These are phyloP conservation scores for Aspergillus puulaauensis DNA, from an alignment of 2,329 filamentous ascomycete species.

Conservation along the genomic window DNA sequence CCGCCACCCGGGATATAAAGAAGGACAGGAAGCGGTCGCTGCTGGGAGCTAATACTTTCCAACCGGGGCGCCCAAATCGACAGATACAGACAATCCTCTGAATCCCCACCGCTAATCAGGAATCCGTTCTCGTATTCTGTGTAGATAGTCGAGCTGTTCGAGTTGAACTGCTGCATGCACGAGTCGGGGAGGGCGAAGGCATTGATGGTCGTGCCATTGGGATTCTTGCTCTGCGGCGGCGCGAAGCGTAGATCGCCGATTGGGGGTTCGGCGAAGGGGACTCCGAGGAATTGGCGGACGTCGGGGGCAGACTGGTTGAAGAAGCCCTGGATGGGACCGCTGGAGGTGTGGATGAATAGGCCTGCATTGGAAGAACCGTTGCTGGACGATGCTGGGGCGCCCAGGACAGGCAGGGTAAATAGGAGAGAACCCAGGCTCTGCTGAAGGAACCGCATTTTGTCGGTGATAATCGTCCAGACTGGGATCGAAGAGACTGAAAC, in stretches of 20 bases:
- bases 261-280: slow-evolving; percentile 22
- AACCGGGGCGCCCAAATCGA: slow-evolving; percentile 42
- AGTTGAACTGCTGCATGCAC: slow-evolving; percentile 7
- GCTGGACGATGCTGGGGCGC: too few relatives aligned
- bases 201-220: neutral
- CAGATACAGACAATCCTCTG: slow-evolving; percentile 46
- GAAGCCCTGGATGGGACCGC: neutral
- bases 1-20: slow-evolving; percentile 53
- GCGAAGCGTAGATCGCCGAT: slow-evolving; percentile 18
- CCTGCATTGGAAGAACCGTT: too few relatives aligned
- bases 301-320: neutral
- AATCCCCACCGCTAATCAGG: slow-evolving; percentile 19
- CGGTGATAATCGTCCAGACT: too few relatives aligned
- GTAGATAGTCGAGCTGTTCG: neutral
- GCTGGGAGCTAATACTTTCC: neutral
- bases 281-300: slow-evolving; percentile 16
- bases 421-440: too few relatives aligned
- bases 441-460: too few relatives aligned
- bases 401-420: too few relatives aligned
- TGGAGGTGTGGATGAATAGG: neutral
- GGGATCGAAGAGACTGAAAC: too few relatives aligned
- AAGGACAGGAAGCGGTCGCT: slow-evolving; percentile 42
- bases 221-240: slow-evolving; percentile 10
- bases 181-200: slow-evolving; percentile 1
- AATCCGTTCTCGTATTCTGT: slow-evolving; percentile 16